These are phyloP conservation scores for Amniculicola lignicola DNA, from an alignment of 495 filamentous ascomycete genomes.

Conservation along the genomic window DNA sequence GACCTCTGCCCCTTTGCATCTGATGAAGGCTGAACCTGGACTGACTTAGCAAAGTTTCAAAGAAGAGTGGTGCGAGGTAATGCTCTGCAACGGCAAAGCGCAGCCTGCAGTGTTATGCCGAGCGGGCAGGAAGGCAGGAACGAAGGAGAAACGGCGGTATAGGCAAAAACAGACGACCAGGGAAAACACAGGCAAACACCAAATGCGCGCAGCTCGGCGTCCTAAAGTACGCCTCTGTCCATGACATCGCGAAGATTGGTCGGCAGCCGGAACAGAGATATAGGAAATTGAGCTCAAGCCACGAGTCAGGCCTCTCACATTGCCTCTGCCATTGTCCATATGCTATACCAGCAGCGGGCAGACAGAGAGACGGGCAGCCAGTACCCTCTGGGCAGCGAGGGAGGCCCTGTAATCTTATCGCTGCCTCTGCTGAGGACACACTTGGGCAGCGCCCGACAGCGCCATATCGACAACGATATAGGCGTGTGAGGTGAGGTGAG, in stretches of 20 bases:
- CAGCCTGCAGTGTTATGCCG: conserved; percentile 27
- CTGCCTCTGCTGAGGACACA: conserved; percentile 6
- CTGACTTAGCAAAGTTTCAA: conserved; percentile 27
- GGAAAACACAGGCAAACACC: conserved; percentile 2
- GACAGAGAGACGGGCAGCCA: not conserved
- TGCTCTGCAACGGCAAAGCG: conserved; percentile 28
- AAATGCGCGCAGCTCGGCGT: conserved; percentile 7
- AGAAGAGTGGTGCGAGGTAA: no score
- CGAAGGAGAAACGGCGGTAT: conserved; percentile 6
- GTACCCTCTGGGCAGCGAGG: not conserved
- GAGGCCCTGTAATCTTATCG: conserved; percentile 34
- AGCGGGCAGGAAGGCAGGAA: conserved; percentile 8
- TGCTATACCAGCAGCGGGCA: conserved; percentile 14
- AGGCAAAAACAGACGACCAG: conserved; percentile 8
- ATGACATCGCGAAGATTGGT: conserved; percentile 15
- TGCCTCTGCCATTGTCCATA: conserved; percentile 2
- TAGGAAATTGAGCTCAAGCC: conserved; percentile 31
- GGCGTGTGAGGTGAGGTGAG: conserved; percentile 32
- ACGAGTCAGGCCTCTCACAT: conserved; percentile 29
- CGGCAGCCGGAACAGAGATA: conserved; percentile 18
- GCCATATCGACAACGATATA: conserved; percentile 2
- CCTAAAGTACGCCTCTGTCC: conserved; percentile 21
- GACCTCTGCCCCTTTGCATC: conserved; percentile 35
- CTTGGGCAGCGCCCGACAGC: conserved; percentile 1
- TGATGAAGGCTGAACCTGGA: conserved; percentile 32